These are phyloP conservation scores for Telfairia occidentalis DNA, from an alignment of 331 rosid genomes.

Conservation along the genomic window DNA sequence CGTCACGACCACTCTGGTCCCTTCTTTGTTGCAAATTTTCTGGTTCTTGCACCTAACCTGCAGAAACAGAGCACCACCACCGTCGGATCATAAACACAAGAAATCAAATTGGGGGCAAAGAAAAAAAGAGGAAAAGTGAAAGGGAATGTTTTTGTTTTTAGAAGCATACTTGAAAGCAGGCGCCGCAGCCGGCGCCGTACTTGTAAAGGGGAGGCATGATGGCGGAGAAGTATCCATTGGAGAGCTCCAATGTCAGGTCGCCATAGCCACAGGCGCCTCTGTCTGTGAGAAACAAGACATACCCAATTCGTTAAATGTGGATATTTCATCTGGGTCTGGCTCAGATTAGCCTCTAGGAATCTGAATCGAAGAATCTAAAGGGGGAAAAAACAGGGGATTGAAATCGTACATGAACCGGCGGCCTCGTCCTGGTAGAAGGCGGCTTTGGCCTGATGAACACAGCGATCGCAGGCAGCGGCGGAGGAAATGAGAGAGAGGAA, in stretches of 20 bases:
- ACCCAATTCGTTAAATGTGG: constrained; percentile 15
- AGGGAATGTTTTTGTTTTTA: not conserved
- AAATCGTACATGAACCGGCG: constrained; percentile 49
- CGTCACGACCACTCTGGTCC: constrained; percentile 49
- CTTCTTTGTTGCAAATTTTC: constrained; percentile 35
- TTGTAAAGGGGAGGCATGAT: constrained; percentile 52
- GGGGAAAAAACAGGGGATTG: not conserved
- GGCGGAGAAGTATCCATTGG: constrained; percentile 52
- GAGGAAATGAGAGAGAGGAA: not conserved
- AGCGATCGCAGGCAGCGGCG: not conserved
- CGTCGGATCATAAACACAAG: no score
- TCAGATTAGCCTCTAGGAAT: not conserved
- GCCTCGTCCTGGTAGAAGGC: constrained; percentile 42
- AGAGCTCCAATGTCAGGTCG: constrained; percentile 36
- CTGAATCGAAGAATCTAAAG: not conserved
- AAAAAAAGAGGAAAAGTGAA: not conserved
- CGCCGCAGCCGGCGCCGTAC: constrained; percentile 79
- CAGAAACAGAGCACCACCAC: constrained; percentile 9
- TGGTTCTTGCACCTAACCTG: constrained; percentile 77
- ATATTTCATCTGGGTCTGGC: constrained; percentile 4
- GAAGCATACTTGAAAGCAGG: constrained; percentile 61
- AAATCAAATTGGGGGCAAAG: not conserved
- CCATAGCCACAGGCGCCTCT: constrained; percentile 97
- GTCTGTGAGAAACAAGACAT: constrained; percentile 22
- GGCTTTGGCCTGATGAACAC: constrained; percentile 11